These are phyloP conservation scores for Lentinula sp. DNA, from an alignment of 768 basidiomycete species.

Conservation along the genomic window DNA sequence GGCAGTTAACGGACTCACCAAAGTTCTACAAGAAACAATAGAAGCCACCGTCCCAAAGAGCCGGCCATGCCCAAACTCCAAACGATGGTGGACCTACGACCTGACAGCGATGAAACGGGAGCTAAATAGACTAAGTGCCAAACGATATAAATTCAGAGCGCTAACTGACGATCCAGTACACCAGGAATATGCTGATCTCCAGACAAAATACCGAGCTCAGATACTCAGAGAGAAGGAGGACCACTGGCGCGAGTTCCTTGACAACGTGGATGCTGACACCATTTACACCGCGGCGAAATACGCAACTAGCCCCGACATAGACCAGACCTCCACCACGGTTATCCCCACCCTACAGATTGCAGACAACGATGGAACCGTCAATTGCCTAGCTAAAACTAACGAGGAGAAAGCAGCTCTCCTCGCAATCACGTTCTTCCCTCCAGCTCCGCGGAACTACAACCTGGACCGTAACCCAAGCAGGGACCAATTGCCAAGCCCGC, in stretches of 20 bases:
- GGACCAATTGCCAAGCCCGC: too few species aligned
- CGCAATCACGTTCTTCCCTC: not conserved
- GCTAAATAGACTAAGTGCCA: not conserved
- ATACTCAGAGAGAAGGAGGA: constrained; percentile 13
- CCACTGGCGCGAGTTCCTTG: constrained; percentile 18
- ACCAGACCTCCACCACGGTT: not conserved
- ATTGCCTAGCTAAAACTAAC: not conserved
- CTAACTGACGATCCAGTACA: not conserved
- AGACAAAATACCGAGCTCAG: not conserved
- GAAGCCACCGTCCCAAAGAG: not conserved
- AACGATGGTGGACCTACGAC: not conserved
- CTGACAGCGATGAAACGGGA: not conserved
- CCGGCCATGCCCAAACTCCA: not conserved
- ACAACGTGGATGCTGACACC: constrained; percentile 5
- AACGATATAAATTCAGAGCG: not conserved
- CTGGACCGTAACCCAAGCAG: constrained; percentile 5
- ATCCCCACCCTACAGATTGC: not conserved
- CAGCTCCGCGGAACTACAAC: not conserved
- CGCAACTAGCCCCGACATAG: not conserved
- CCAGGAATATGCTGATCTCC: not conserved
- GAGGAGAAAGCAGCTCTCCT: not conserved
- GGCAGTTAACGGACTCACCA: not conserved
- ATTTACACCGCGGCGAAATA: constrained; percentile 2
- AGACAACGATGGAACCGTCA: not conserved
- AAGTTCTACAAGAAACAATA: not conserved